Evolutionary conservation across 176 grass and related monocot species (phyloP), one percentile per base, ranked within the genome.

Genomic region (Rhynchospora tenuis): DNA sequence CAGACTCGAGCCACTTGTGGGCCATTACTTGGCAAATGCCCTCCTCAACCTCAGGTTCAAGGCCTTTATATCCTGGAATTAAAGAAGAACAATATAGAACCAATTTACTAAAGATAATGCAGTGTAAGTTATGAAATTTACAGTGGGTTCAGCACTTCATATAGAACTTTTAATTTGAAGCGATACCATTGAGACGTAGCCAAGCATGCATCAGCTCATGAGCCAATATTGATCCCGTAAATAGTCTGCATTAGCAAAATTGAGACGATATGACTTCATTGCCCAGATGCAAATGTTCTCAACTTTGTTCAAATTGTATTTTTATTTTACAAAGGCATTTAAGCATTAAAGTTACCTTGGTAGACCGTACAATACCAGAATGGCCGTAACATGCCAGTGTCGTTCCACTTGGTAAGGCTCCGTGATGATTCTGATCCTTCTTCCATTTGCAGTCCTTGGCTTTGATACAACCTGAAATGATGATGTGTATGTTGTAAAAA

Each of bases 151-250:
- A 16, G 47, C 13, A 54, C 5, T 79, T 46, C 65, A 24, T 69
- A 86, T 83, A 48, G 17, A 69, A 68, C 59, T 22, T 27, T 24
- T 14, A 72, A 74, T 26, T 28, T 47, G 43, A 33, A 5, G 10
- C 45, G 44, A 71, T 82, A 94, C 95, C 95, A 90, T 91, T 91
- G 81, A 95, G 90, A 52, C 86, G 92, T 27, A 94, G 85, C 95
- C 95, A 94, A 1, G 95, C 95, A 76, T 98, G 95, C 95, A 98
- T 94, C 95, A 98, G 90, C 82, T 94, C 90, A 91, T 98, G 92
- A 83, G 92, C 90, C 80, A 98, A 88, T 88, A 98, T 98, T 19
- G 86, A 98, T 85, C 95, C 95, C 38, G 90, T 98, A 29, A 98
- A 85, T 79, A 98, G 71, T 87, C 95, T 98, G 87, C 24, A 86